Percentiles rank a stretch among this genome's conserved stretches.
Evolutionary conservation across 257 asterid species (phyloP).

Genomic region (Voacanga thouarsii): DNA sequence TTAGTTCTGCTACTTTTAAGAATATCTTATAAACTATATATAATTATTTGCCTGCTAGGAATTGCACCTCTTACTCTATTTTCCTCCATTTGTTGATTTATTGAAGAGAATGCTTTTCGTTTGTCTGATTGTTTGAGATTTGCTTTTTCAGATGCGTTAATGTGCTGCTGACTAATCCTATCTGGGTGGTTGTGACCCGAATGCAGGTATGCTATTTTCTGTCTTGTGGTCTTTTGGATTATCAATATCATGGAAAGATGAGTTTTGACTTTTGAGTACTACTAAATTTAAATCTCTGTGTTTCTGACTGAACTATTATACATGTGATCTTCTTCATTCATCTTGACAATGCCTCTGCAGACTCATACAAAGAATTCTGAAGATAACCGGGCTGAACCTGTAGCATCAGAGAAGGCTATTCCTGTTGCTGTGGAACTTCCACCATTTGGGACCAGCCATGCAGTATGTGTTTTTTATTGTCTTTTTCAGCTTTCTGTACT

Average conservation of each 20-base stretch:
- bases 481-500: not conserved
- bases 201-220: conserved; percentile 65
- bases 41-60: no score
- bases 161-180: conserved; percentile 94
- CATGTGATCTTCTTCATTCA: conserved; percentile 9
- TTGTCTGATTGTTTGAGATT: conserved; percentile 15
- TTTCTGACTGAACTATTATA: not conserved
- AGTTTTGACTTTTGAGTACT: no score
- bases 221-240: conserved; percentile 11
- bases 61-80: not conserved
- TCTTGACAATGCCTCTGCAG: conserved; percentile 42
- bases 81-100: not conserved
- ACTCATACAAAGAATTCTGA: conserved; percentile 74
- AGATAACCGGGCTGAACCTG: conserved; percentile 28
- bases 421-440: conserved; percentile 66
- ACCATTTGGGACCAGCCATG: conserved; percentile 72
- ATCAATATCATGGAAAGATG: not conserved
- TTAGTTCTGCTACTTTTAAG: not conserved
- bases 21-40: not conserved
- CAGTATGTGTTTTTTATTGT: conserved; percentile 47
- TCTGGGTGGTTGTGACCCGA: conserved; percentile 97
- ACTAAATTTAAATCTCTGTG: not conserved
- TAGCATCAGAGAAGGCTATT: conserved; percentile 40
- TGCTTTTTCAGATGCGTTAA: conserved; percentile 68
- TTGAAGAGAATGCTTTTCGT: conserved; percentile 7